Evolutionary conservation across 352 stramenopile genomes (phyloP).

Genomic region (Globisporangium okanoganense): DNA sequence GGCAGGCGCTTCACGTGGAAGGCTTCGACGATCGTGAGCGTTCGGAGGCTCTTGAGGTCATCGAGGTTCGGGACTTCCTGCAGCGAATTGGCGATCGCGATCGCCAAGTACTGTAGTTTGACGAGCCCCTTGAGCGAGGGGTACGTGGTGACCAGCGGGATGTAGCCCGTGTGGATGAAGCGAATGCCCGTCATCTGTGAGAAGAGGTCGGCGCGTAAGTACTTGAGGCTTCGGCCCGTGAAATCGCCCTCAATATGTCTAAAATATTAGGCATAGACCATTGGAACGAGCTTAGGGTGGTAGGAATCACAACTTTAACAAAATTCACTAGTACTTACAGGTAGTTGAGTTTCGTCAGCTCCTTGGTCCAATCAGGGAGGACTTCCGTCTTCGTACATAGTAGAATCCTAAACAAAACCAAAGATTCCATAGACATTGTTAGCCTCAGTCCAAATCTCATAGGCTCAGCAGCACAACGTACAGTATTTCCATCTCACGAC

Average conservation of each 20-base stretch:
- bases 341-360: no score
- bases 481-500: no score
- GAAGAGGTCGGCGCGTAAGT: constrained; percentile 30
- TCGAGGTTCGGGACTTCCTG: constrained; percentile 27
- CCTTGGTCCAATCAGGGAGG: no score
- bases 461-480: no score
- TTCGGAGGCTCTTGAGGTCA: no score
- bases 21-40: constrained; percentile 25
- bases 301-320: no score
- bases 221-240: constrained; percentile 25
- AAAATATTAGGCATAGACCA: not conserved
- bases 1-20: constrained; percentile 22
- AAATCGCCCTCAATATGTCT: constrained; percentile 35
- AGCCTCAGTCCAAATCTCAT: no score
- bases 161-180: constrained; percentile 32
- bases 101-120: constrained; percentile 28
- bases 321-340: no score
- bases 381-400: no score
- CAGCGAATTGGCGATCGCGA: constrained; percentile 20
- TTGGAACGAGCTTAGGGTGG: no score
- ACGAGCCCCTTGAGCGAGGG: constrained; percentile 29
- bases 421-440: no score
- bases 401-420: no score
- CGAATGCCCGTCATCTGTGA: constrained; percentile 29
- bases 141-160: constrained; percentile 23